phyloP scores from a whole-genome alignment of 495 filamentous ascomycete genomes.

The Trichocladium uniseriatum region DNA sequence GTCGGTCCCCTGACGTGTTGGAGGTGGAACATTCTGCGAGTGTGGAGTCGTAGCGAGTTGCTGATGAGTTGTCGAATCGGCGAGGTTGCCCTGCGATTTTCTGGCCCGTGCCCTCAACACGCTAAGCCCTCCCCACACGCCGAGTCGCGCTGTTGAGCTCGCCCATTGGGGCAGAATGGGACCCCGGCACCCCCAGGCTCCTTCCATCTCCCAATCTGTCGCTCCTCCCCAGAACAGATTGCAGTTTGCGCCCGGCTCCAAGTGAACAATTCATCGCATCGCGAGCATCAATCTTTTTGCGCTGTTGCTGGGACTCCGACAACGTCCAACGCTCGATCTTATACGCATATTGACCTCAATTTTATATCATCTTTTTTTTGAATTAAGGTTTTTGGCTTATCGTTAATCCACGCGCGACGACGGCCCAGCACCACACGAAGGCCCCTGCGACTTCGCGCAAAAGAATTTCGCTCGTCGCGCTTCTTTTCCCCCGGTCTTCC shows the following conservation, averaged over 20 bases:
- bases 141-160: conserved; percentile 19
- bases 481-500: not conserved
- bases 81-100: not conserved
- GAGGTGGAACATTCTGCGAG: conserved; percentile 4
- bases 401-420: not conserved
- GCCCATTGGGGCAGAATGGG: not conserved
- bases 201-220: conserved; percentile 14
- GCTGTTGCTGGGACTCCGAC: not conserved
- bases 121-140: conserved; percentile 12
- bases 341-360: not conserved
- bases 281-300: conserved; percentile 2
- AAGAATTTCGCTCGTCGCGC: conserved; percentile 23
- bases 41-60: conserved; percentile 6
- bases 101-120: conserved; percentile 21
- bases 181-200: conserved; percentile 21
- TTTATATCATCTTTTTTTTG: not conserved
- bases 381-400: not conserved
- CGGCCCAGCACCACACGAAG: conserved; percentile 1
- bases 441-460: conserved; percentile 23
- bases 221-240: conserved; percentile 17
- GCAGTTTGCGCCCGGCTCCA: conserved; percentile 19
- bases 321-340: not conserved
- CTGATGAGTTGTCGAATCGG: conserved; percentile 10
- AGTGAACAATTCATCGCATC: conserved; percentile 18
- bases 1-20: conserved; percentile 10